These are phyloP conservation scores for Trypanosoma boissoni DNA, from an alignment of 208 protist species.

Conservation along the genomic window DNA sequence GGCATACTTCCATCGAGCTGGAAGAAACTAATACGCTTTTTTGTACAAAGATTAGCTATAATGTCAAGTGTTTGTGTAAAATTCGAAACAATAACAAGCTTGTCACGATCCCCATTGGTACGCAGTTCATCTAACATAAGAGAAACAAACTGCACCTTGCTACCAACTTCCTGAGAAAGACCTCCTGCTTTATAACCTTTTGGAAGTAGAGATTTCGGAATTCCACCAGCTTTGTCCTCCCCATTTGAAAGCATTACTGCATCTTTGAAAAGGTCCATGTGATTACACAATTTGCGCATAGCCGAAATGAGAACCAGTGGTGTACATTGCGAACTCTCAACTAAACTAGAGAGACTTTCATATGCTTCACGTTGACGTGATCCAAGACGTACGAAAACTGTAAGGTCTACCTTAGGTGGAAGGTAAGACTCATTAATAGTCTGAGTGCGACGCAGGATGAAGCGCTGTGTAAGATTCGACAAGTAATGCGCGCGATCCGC, in stretches of 20 bases:
- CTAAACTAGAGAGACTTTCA: slow-evolving; percentile 41
- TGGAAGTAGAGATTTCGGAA: slow-evolving; percentile 61
- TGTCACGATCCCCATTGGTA: slow-evolving; percentile 63
- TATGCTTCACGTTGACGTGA: slow-evolving; percentile 68
- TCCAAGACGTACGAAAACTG: slow-evolving; percentile 83
- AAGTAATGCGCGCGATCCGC: slow-evolving; percentile 79
- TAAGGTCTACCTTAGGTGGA: slow-evolving; percentile 78
- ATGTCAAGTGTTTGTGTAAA: slow-evolving; percentile 83
- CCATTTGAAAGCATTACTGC: slow-evolving; percentile 63
- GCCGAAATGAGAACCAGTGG: slow-evolving; percentile 83
- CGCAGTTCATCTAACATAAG: slow-evolving; percentile 74
- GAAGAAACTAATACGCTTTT: slow-evolving; percentile 75
- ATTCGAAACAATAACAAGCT: slow-evolving; percentile 86
- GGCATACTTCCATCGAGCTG: slow-evolving; percentile 82
- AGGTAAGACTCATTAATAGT: slow-evolving; percentile 86
- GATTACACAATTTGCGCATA: slow-evolving; percentile 93
- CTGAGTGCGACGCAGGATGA: slow-evolving; percentile 80
- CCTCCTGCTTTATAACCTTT: slow-evolving; percentile 58
- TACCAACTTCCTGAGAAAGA: slow-evolving; percentile 50
- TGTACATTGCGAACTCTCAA: slow-evolving; percentile 57
- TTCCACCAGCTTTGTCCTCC: slow-evolving; percentile 25
- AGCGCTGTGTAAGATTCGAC: slow-evolving; percentile 73
- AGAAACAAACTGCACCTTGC: slow-evolving; percentile 82
- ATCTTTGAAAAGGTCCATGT: slow-evolving; percentile 88
- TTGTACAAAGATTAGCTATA: slow-evolving; percentile 54